Evolutionary conservation across 2,329 filamentous ascomycete species (phyloP).

Genomic region (Aureobasidium sp.): DNA sequence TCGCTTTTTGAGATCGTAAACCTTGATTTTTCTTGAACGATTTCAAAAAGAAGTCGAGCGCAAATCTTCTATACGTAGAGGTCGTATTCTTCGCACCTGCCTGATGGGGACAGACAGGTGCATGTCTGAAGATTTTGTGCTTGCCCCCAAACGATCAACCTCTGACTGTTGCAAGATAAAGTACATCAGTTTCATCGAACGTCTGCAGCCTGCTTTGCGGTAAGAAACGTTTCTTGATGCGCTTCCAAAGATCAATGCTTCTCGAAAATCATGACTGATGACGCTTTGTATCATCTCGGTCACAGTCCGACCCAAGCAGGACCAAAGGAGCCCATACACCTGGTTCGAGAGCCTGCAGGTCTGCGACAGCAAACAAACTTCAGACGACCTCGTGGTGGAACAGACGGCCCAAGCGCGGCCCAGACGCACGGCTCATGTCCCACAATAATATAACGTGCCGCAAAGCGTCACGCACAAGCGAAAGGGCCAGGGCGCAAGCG

Average conservation of each 20-base stretch:
- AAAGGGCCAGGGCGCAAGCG: neutral
- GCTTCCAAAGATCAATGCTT: neutral
- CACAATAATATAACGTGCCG: neutral
- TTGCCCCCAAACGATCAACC: neutral
- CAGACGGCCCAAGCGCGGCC: neutral
- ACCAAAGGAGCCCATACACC: neutral
- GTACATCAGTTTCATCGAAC: neutral
- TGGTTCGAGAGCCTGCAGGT: neutral
- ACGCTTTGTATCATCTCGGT: no score
- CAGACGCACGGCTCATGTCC: neutral
- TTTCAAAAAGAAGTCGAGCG: neutral
- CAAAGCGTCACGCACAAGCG: neutral
- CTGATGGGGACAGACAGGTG: neutral
- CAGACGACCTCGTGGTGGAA: neutral
- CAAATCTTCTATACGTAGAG: neutral
- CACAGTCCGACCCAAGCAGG: neutral
- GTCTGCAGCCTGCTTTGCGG: neutral
- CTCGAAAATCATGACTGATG: no score
- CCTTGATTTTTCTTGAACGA: neutral
- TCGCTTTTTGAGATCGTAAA: neutral
- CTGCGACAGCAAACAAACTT: neutral
- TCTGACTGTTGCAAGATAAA: neutral
- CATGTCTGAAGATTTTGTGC: neutral
- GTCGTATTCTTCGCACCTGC: neutral
- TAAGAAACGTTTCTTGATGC: no score